Base-by-base conservation (phyloP, 2,329 filamentous ascomycete genomes). In the Cylindrodendrum hubeiense region DNA sequence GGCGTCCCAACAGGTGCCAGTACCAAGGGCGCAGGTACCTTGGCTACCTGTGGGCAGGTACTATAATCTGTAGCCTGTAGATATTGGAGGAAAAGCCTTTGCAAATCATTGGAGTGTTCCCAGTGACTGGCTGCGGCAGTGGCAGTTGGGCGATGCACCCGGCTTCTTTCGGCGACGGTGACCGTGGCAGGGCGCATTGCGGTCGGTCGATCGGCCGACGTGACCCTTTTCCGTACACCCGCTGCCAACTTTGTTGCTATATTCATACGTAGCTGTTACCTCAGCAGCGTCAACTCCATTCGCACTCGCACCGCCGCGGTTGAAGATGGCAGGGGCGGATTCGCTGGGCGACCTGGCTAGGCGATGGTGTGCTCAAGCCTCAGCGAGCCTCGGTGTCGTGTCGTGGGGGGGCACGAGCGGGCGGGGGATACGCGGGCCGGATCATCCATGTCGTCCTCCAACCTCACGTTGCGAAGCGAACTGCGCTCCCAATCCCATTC, bases 321-420 rank as follows among this genome's bases (percentile, higher is more conserved):
- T 30, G 28, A 47, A n/a, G 8, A 17, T 17, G 19, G n/a, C 22
- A 47, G 44, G 22, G 44, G 44, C 24, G 3, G 44, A 47, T 39
- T n/a, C n/a, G 37, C 37, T 39, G 37, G 44, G 15, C 4, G 21
- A 13, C 24, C n/a, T 19, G 10, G 53, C 30, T 46, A 22, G 17
- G 54, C 55, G 54, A 64, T 64, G 61, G 56, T 64, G 61, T 64
- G 61, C 61, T 64, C 61, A 64, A 54, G 61, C 61, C 41, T 53
- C 61, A 46, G 54, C 24, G 13, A 47, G 24, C 49, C 55, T 64
- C 61, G 54, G 60, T 58, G 54, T 37, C 54, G 50, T 19, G 5
- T 9, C 21, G 54, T 59, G 41, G 60, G 24, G 26, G 47, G 7
- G 6, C 37, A 41, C 33, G 30, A 53, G 49, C 54, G 60, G 33